These are phyloP conservation scores for Nitzschia sp. DNA, from an alignment of 108 stramenopile species.

Conservation along the genomic window DNA sequence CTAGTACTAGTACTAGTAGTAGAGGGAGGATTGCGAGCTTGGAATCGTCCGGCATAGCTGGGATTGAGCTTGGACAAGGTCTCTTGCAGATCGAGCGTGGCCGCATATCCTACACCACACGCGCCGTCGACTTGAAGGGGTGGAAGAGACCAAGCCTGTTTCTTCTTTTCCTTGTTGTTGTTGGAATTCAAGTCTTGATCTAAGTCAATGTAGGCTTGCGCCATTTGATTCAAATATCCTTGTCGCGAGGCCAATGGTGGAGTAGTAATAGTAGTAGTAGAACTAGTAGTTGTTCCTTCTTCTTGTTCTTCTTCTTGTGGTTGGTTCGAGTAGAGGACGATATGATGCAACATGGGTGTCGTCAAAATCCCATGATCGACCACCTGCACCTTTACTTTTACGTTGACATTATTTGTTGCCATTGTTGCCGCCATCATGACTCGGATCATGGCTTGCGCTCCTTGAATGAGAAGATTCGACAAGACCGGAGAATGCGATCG, in stretches of 20 bases:
- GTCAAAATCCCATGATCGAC: conserved; percentile 87
- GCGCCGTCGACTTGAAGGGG: conserved; percentile 87
- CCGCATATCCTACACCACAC: conserved; percentile 87
- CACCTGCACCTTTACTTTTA: no score
- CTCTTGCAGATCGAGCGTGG: conserved; percentile 26
- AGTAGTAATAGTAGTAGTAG: conserved; percentile 36
- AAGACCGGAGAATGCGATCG: conserved; percentile 80
- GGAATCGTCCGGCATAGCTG: conserved; percentile 30
- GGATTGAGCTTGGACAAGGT: neutral
- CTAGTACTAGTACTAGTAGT: no score
- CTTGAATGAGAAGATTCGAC: conserved; percentile 45
- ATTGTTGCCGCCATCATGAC: no score
- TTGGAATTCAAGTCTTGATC: neutral
- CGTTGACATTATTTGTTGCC: no score
- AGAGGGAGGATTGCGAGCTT: conserved; percentile 57
- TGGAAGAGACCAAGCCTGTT: neutral
- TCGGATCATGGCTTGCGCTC: conserved; percentile 62
- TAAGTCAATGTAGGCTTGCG: conserved; percentile 50
- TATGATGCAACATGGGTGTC: conserved; percentile 94
- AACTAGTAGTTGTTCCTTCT: neutral
- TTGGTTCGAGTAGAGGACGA: conserved; percentile 80
- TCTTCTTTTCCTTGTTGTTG: neutral
- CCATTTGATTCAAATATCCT: conserved; percentile 84
- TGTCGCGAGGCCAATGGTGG: conserved; percentile 63
- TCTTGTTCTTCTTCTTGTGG: no score